phyloP scores from a whole-genome alignment of 805 yeast species.

The Suhomyces sp. region DNA sequence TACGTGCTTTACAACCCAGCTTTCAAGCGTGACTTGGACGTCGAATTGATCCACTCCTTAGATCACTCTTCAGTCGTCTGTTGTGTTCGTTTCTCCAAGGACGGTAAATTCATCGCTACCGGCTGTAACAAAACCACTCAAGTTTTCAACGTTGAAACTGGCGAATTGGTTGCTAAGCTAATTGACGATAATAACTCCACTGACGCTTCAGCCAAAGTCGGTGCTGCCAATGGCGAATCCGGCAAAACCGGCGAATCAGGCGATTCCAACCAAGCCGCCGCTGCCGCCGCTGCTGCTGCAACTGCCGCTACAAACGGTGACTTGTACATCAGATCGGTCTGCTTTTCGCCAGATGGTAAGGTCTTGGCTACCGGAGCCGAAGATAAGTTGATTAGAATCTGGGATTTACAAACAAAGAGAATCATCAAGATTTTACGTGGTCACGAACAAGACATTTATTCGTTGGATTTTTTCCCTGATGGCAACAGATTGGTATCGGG shows the following conservation, averaged over 20 bases:
- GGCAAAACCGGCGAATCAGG: conserved; percentile 21
- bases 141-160: conserved; percentile 88
- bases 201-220: conserved; percentile 36
- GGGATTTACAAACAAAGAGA: conserved; percentile 87
- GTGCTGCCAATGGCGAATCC: conserved; percentile 17
- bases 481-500: conserved; percentile 94
- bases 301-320: conserved; percentile 72
- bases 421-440: conserved; percentile 86
- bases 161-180: conserved; percentile 81
- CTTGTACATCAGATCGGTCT: conserved; percentile 89
- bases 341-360: conserved; percentile 92
- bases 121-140: conserved; percentile 97
- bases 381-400: conserved; percentile 85
- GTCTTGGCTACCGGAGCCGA: conserved; percentile 93
- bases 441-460: conserved; percentile 96
- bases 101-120: conserved; percentile 90
- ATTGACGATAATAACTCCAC: conserved; percentile 63
- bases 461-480: conserved; percentile 90
- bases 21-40: conserved; percentile 63
- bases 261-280: conserved; percentile 14
- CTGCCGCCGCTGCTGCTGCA: conserved; percentile 18
- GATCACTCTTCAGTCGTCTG: conserved; percentile 95
- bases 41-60: conserved; percentile 82
- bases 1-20: conserved; percentile 89
- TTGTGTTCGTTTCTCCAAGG: conserved; percentile 89